A percentile compares a stretch with the other conserved stretches of the same genome.
Evolutionary conservation across 768 basidiomycete species (phyloP).

Genomic region (Galerina sulciceps): DNA sequence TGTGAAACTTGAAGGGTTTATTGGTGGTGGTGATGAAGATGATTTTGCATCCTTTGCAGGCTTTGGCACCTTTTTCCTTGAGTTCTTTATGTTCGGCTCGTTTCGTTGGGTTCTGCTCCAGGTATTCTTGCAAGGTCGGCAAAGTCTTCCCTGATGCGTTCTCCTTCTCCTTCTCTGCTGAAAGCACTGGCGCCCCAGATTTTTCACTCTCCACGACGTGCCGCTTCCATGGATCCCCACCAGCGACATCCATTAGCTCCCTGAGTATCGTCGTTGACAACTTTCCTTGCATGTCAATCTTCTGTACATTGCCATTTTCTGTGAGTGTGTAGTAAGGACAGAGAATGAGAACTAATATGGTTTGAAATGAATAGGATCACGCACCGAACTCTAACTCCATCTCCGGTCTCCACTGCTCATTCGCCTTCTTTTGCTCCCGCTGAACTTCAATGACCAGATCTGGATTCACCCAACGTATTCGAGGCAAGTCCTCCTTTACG

Average conservation of each 20-base stretch:
- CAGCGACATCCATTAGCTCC: slow-evolving; percentile 73
- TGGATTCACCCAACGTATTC: slow-evolving; percentile 81
- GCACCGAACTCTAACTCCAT: slow-evolving; percentile 67
- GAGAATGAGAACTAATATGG: not conserved
- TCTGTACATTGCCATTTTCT: slow-evolving; percentile 56
- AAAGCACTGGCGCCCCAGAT: slow-evolving; percentile 53
- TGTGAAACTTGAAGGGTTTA: not conserved
- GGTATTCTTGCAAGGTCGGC: slow-evolving; percentile 21
- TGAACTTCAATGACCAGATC: slow-evolving; percentile 62
- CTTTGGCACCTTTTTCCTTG: not conserved
- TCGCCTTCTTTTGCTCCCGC: slow-evolving; percentile 52
- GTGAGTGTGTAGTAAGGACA: not conserved
- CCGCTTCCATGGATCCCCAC: slow-evolving; percentile 60
- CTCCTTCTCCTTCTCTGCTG: slow-evolving; percentile 28
- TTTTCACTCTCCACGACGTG: slow-evolving; percentile 53
- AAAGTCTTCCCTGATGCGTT: slow-evolving; percentile 6
- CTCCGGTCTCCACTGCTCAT: slow-evolving; percentile 64
- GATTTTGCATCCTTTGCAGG: not conserved
- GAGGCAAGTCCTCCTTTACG: slow-evolving; percentile 75
- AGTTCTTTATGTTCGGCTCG: slow-evolving; percentile 7
- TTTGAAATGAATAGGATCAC: slow-evolving; percentile 21
- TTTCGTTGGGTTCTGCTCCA: slow-evolving; percentile 18
- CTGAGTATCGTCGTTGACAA: slow-evolving; percentile 70
- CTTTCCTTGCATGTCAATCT: slow-evolving; percentile 64
- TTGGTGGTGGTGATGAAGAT: not conserved